Base-by-base conservation (phyloP, 2,329 filamentous ascomycete genomes). In the Leptodontidium sp. region DNA sequence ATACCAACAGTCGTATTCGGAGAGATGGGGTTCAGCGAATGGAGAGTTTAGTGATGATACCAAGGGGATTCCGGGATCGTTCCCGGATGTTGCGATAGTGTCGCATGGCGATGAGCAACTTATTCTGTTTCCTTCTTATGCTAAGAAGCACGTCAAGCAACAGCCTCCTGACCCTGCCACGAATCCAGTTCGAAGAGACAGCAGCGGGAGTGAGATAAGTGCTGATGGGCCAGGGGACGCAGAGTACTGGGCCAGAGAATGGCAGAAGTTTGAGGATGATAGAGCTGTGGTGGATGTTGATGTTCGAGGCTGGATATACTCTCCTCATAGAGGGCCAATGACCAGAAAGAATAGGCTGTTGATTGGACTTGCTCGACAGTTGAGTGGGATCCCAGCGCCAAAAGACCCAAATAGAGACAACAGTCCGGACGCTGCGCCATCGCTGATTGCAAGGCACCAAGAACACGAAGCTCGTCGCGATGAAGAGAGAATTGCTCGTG, bases 51-150 rank as follows among this genome's bases (percentile, higher is more conserved):
- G 84, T 55, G 82, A 82, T 57, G 82, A 83, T 76, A 76, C 81
- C 79, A 68, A 78, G 79, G 79, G 84, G 55, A 91, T 93, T 38
- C 91, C 93, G 0, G 92, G 91, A 0, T 88, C 91, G 0, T 98
- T 97, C 76, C 93, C 94, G 0, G 91, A 97, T 74, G 91, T 93
- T 21, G 88, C 91, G n/a, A 92, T 97, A 69, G 88, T 91, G 17
- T 87, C 89, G 12, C 90, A 89, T 70, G 94, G 93, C 14, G 88
- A 93, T 69, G 94, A 98, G 79, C 93, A 98, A 81, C 93, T 99
- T 90, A 88, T 99, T 11, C 79, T 99, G 29, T 99, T 99, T 74
- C 96, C 96, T 0, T 98, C 93, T 64, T 99, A 99, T 93, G 93
- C 9, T 90, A 94, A 77, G 75, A 78, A 71, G 71, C 79, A 72